Evolutionary conservation across 2,329 filamentous ascomycete genomes (phyloP), one percentile per base, ranked within the genome.

Genomic region (Fusarium agapanthi): DNA sequence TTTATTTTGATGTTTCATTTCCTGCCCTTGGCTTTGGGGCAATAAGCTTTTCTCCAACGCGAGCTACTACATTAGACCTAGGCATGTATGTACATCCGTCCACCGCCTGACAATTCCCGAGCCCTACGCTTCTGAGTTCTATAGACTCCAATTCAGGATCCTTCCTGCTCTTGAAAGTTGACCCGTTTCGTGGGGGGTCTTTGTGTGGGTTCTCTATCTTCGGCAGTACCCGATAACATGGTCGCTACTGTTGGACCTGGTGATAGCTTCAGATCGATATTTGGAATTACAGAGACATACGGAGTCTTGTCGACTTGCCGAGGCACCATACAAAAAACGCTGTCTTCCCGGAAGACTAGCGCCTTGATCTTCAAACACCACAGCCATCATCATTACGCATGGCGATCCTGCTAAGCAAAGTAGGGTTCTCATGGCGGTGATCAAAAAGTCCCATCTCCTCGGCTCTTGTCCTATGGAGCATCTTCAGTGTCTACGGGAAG

Each of bases 11-110:
- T 54, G 8, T 30, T 15, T 65, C 48, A 34, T 54, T 44, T 51
- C 45, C 62, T 51, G 48, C 64, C 63, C 56, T 73, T 45, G 44
- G 37, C 53, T 61, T 44, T 24, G 40, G 38, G 59, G 60, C 63
- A 41, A 68, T 47, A 74, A 76, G 58, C 70, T 76, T 74, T 76
- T 61, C 61, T 66, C 62, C 54, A 26, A 56, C 53, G 55, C 32
- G 15, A 34, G 32, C 15, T 34, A 9, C 32, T 34, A 34, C 32
- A 13, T 32, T 32, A 32, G 32, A 32, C 32, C 66, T 56, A 69
- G 61, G 57, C 61, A 56, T 71, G 64, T 41, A n/a, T 41, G 9
- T 38, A n/a, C 14, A n/a, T n/a, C n/a, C n/a, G n/a, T n/a, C 61
- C 59, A 47, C 58, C 60, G 37, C 48, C 37, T 35, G n/a, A 32